phyloP scores from a whole-genome alignment of 202 grass and related monocot genomes.

The Digitaria exilis region DNA sequence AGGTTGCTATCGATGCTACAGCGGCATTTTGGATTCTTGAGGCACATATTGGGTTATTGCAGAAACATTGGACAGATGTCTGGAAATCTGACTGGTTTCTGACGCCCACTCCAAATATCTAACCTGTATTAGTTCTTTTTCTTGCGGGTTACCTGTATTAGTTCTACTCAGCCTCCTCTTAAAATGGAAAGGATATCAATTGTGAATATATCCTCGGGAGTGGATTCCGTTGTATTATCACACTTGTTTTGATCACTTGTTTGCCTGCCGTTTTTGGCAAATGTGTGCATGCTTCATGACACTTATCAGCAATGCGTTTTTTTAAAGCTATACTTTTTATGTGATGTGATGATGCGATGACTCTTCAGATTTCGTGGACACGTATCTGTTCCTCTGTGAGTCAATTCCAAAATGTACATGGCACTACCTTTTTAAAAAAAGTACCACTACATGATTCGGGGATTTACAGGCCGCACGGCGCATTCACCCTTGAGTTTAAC shows the following conservation, averaged over 20 bases:
- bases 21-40: conserved; percentile 36
- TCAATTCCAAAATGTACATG: neutral
- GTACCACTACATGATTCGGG: too few relatives aligned
- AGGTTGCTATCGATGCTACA: conserved; percentile 20
- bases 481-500: neutral
- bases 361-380: neutral
- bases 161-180: conserved; percentile 3
- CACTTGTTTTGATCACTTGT: neutral
- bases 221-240: conserved; percentile 3
- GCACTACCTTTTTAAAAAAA: too few relatives aligned
- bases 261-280: neutral
- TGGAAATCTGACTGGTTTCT: neutral
- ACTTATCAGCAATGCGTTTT: neutral
- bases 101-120: conserved; percentile 31
- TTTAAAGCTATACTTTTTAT: neutral
- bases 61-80: conserved; percentile 5
- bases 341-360: neutral
- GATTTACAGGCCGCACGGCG: too few relatives aligned
- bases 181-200: conserved; percentile 30
- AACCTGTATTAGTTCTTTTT: conserved; percentile 34
- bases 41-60: neutral
- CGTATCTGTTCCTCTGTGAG: neutral
- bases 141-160: conserved; percentile 44
- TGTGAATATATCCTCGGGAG: conserved; percentile 38
- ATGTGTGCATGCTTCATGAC: neutral